Base-by-base conservation (phyloP, 2,329 filamentous ascomycete species). In the Clathrospora elynae region DNA sequence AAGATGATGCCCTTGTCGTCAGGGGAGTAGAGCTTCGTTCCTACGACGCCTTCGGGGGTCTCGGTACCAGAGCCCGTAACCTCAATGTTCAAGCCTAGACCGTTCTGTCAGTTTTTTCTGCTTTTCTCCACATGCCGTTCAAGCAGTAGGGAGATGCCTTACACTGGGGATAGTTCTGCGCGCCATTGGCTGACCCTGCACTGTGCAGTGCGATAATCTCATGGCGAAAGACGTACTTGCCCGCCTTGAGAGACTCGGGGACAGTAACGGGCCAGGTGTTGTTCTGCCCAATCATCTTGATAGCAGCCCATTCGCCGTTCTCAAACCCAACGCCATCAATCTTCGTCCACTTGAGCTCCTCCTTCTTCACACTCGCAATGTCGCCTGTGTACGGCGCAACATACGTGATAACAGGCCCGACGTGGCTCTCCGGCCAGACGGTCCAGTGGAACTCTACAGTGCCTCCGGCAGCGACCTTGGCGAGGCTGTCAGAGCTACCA, bases 401-500 rank as follows among this genome's bases (percentile, higher is more conserved):
- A 44, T 72, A 73, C 45, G 66, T 68, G 51, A 73, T 59, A 43
- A 72, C 63, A 18, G 70, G 69, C 5, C 70, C 70, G 8, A 70
- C 35, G 56, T 73, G 70, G 28, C 57, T 62, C 11, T 59, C 61
- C 38, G 69, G 68, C 67, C 68, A 70, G 25, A 26, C 34, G 9
- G 75, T 80, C 81, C 81, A 84, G 42, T 73, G 70, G 25, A 83
- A 67, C 40, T 38, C 70, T 53, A 87, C 64, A 6, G 73, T 74
- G 51, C 74, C 73, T 49, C 85, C 85, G 10, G 84, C 85, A n/a
- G 75, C 72, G 24, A 86, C 78, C n/a, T 76, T 71, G 12, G 78
- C 81, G 34, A 61, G 31, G 49, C 75, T 73, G 43, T 75, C 71
- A 8, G 50, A 55, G 17, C 51, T 55, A 18, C 46, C 46, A 19